Base-by-base conservation (phyloP, 148 eudicot species). In the Oxyria digyna region DNA sequence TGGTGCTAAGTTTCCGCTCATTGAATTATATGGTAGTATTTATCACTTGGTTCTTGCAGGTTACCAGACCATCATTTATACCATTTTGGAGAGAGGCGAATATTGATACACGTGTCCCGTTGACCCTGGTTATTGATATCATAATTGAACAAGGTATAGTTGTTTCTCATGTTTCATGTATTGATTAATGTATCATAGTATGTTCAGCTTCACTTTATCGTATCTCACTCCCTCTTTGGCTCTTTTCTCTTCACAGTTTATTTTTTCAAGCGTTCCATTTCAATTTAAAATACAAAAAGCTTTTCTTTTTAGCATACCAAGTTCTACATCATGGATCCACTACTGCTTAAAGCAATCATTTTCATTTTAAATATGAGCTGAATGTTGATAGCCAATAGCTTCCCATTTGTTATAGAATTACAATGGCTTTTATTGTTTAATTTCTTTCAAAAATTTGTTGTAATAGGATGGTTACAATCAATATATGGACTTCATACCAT, bases 61-160 rank as follows among this genome's bases (percentile, higher is more conserved):
- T 81, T 55, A 70, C 82, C 41, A 83, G 97, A 66, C 97, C 97
- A 26, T 89, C 97, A 9, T 88, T 76, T 76, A 64, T 91, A 75
- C 96, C 92, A 15, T 91, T 84, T 76, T 85, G 88, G 87, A 80
- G 81, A 71, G 80, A 75, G 12, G 79, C 73, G 37, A 84, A 77
- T 6, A 67, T 74, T 17, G 89, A 84, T 75, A 85, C 67, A 75
- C 89, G 79, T 78, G 80, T 91, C 17, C 90, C 96, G 64, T 78
- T 91, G 52, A 66, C 89, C 65, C 57, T 79, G 78, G 91, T 89
- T 52, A 81, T 91, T 33, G 89, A 85, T 73, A 68, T 91, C 33
- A 87, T 91, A 69, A 75, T 91, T 63, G 97, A 91, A 78, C 97
- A 91, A 91, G 97, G 96, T 86, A 78, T 49, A 49, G 11, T 20